phyloP scores from a whole-genome alignment of 1,139 yeast species.

The Yamadazyma conglobata region DNA sequence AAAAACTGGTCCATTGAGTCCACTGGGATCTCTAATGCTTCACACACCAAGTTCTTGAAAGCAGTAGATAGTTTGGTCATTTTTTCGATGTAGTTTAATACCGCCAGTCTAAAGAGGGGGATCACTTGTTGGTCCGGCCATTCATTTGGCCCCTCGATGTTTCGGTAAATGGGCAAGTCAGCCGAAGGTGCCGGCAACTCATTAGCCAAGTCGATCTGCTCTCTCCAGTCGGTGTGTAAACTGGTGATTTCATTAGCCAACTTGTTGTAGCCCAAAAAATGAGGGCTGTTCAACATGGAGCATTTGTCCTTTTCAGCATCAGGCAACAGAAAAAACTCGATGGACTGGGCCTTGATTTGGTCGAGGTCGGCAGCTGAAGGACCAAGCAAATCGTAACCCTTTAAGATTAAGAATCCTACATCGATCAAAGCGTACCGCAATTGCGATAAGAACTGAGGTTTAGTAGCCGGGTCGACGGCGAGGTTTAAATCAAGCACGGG shows the following conservation, averaged over 20 bases:
- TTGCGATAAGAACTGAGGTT: slow-evolving; percentile 40
- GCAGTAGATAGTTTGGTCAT: slow-evolving; percentile 45
- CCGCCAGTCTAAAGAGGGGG: slow-evolving; percentile 48
- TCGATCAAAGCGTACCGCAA: slow-evolving; percentile 55
- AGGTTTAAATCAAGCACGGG: slow-evolving; percentile 35
- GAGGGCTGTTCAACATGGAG: slow-evolving; percentile 62
- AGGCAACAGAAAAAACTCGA: slow-evolving; percentile 53
- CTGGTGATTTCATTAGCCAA: slow-evolving; percentile 69
- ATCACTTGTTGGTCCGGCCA: slow-evolving; percentile 52
- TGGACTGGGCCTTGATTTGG: slow-evolving; percentile 39
- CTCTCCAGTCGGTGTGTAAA: slow-evolving; percentile 58
- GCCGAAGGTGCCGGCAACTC: slow-evolving; percentile 48
- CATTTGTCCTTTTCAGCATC: slow-evolving; percentile 46
- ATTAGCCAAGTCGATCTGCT: slow-evolving; percentile 66
- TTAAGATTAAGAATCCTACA: slow-evolving; percentile 58
- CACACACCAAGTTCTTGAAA: slow-evolving; percentile 49
- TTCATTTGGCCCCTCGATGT: slow-evolving; percentile 62
- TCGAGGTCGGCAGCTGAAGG: slow-evolving; percentile 34
- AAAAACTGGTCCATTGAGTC: slow-evolving; percentile 48
- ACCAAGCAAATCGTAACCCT: slow-evolving; percentile 40
- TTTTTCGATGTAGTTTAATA: slow-evolving; percentile 42
- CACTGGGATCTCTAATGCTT: slow-evolving; percentile 48
- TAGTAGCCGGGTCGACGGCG: slow-evolving; percentile 30
- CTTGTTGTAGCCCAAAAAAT: slow-evolving; percentile 64
- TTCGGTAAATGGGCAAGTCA: slow-evolving; percentile 50